phyloP scores from a whole-genome alignment of 2,329 filamentous ascomycete species.

The Aspergillus clavatus region DNA sequence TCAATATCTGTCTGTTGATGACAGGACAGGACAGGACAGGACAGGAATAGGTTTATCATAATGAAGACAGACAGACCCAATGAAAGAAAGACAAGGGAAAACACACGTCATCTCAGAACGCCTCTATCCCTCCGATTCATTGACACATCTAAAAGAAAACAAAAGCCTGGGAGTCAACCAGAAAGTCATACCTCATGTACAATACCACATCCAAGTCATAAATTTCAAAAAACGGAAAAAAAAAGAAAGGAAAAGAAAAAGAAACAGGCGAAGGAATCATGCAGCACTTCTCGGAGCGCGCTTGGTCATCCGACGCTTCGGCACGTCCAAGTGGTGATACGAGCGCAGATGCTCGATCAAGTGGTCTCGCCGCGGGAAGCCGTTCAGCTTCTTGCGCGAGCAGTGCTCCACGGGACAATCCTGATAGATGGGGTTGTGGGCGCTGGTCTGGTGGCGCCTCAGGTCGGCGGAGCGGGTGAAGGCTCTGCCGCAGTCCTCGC shows the following conservation, averaged over 20 bases:
- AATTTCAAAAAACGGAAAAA: neutral
- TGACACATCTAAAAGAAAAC: neutral
- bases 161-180: neutral
- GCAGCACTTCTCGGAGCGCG: constrained; percentile 14
- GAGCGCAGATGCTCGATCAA: constrained; percentile 54
- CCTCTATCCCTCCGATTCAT: too few species aligned
- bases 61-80: too few species aligned
- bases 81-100: too few species aligned
- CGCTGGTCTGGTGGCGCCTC: constrained; percentile 45
- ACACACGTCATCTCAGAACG: too few species aligned
- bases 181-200: neutral
- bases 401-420: constrained; percentile 45
- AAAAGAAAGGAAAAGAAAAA: neutral
- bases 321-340: constrained; percentile 48
- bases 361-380: constrained; percentile 56
- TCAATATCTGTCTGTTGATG: too few species aligned
- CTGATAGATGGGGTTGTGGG: constrained; percentile 41
- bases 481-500: constrained; percentile 32
- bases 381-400: constrained; percentile 43
- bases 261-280: constrained; percentile 14
- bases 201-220: neutral
- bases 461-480: constrained; percentile 48
- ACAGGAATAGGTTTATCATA: too few species aligned
- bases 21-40: too few species aligned
- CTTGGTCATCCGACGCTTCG: constrained; percentile 35